phyloP scores from a whole-genome alignment of 805 yeast species.

The Dipodascus albidus region DNA sequence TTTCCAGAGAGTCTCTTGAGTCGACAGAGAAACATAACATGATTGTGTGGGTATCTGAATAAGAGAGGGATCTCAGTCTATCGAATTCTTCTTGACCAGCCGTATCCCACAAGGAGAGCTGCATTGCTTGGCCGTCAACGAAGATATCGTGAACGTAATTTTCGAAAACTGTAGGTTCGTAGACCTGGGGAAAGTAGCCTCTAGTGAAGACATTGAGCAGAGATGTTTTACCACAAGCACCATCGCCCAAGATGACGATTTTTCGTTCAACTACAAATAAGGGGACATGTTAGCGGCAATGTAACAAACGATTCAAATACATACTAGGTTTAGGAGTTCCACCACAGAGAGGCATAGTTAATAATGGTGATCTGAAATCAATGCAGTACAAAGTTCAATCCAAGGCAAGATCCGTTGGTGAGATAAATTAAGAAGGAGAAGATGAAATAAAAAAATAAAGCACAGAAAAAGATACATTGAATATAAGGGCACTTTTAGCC shows the following conservation, averaged over 20 bases:
- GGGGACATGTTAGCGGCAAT: constrained; percentile 6
- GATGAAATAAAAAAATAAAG: neutral
- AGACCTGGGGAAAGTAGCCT: constrained; percentile 96
- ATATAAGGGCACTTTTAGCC: neutral
- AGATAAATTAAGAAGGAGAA: neutral
- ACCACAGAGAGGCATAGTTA: constrained; percentile 28
- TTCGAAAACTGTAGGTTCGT: constrained; percentile 96
- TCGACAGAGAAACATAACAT: constrained; percentile 95
- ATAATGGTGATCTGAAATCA: neutral
- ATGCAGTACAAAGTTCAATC: neutral
- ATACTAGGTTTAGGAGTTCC: constrained; percentile 29
- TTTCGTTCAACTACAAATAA: constrained; percentile 66
- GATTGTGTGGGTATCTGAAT: constrained; percentile 92
- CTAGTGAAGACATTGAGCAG: constrained; percentile 88
- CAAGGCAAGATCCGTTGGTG: no score
- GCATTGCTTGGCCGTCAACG: constrained; percentile 87
- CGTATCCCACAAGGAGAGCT: constrained; percentile 93
- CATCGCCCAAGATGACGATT: constrained; percentile 91
- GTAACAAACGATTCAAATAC: constrained; percentile 9
- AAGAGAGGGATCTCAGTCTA: constrained; percentile 80
- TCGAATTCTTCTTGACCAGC: constrained; percentile 99
- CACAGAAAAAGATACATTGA: neutral
- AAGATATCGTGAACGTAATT: constrained; percentile 95
- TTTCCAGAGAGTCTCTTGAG: constrained; percentile 86
- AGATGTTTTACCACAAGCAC: constrained; percentile 98